Evolutionary conservation across 306 rosid species (phyloP).

Genomic region (Quercus rubra): DNA sequence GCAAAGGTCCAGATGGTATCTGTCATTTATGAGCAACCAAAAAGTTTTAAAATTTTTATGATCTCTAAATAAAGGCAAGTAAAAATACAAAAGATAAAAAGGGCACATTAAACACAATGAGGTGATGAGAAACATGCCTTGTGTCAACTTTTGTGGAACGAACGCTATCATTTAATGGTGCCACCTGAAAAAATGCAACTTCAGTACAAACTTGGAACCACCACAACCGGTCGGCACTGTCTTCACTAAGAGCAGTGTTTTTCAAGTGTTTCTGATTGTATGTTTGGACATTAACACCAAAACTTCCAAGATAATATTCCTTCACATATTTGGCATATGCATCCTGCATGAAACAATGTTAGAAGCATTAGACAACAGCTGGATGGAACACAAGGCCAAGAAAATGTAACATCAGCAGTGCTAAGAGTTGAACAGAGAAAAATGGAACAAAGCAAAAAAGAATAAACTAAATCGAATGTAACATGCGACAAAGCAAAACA

Average conservation of each 20-base stretch:
- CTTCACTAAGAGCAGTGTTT: constrained; percentile 47
- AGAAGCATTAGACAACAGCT: constrained; percentile 23
- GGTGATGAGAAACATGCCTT: constrained; percentile 43
- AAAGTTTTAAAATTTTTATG: background rate
- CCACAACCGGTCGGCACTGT: constrained; percentile 71
- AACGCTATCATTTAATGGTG: constrained; percentile 81
- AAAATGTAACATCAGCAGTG: background rate
- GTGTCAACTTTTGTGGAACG: constrained; percentile 79
- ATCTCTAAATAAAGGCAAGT: background rate
- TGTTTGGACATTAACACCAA: constrained; percentile 36
- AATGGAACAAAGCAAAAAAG: background rate
- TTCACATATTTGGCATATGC: constrained; percentile 74
- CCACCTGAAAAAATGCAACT: constrained; percentile 97
- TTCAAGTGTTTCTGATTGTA: constrained; percentile 72
- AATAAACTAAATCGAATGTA: background rate
- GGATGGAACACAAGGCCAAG: constrained; percentile 2
- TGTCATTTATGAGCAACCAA: constrained; percentile 32
- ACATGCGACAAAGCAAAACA: background rate
- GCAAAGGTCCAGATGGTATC: constrained; percentile 97
- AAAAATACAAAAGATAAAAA: background rate
- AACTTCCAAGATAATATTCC: constrained; percentile 53
- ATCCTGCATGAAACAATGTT: constrained; percentile 51
- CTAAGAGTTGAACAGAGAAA: background rate
- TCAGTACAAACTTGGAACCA: constrained; percentile 99
- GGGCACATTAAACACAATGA: constrained; percentile 5